Evolutionary conservation across 1,284 basidiomycete genomes (phyloP).

Genomic region (Rhodotorula sp.): DNA sequence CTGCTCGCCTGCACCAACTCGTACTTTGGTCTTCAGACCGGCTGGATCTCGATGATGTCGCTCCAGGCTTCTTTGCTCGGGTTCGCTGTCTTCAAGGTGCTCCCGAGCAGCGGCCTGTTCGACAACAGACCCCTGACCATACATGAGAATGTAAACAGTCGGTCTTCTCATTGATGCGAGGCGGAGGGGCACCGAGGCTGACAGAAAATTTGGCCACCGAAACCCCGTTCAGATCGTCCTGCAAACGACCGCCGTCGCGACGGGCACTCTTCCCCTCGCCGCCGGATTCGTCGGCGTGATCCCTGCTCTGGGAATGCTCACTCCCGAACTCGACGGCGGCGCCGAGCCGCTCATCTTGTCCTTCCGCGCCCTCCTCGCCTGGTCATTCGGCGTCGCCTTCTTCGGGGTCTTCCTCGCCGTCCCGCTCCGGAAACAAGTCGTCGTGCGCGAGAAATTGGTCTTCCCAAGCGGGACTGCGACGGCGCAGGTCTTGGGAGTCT

Average conservation of each 20-base stretch:
- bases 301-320: conserved; percentile 79
- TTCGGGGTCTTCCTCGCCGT: conserved; percentile 94
- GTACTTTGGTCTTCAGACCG: conserved; percentile 26
- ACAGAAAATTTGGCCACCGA: background rate
- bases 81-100: conserved; percentile 72
- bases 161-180: background rate
- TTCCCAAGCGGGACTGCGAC: conserved; percentile 96
- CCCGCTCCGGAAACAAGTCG: conserved; percentile 89
- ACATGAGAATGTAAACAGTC: conserved; percentile 67
- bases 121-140: conserved; percentile 63
- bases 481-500: conserved; percentile 86
- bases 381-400: conserved; percentile 86
- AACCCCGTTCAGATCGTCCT: conserved; percentile 60
- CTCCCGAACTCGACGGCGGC: conserved; percentile 67
- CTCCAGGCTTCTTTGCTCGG: conserved; percentile 68
- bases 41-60: conserved; percentile 71
- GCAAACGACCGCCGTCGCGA: conserved; percentile 93
- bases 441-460: conserved; percentile 86
- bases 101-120: conserved; percentile 58
- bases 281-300: conserved; percentile 94
- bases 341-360: conserved; percentile 70
- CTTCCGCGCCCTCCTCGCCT: conserved; percentile 69
- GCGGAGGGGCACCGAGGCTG: too few species aligned
- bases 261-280: conserved; percentile 75
- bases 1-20: conserved; percentile 55